Conservation (phyloP, 192 early-diverging fungal species). For the Gonapodya prolifera region DNA sequence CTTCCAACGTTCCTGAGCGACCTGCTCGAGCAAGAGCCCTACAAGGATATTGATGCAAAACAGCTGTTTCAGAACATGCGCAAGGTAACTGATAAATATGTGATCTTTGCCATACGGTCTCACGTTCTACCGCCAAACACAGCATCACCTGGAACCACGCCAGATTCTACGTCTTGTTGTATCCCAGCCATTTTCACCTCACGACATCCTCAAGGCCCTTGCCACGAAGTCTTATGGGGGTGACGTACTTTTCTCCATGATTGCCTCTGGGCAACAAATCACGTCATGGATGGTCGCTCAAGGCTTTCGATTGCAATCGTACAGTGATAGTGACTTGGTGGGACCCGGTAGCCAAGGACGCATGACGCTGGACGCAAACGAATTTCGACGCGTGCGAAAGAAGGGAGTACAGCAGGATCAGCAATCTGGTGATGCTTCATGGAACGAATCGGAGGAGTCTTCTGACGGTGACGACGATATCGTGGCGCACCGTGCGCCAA, state of each 20-base stretch:
- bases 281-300: slow-evolving; percentile 19
- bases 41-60: slow-evolving; percentile 18
- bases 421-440: neutral
- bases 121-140: neutral
- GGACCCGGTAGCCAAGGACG: neutral
- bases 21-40: slow-evolving; percentile 21
- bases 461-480: slow-evolving; percentile 13
- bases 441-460: neutral
- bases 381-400: slow-evolving; percentile 3
- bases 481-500: slow-evolving; percentile 4
- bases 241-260: slow-evolving; percentile 15
- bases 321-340: slow-evolving; percentile 6
- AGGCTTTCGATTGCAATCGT: slow-evolving; percentile 14
- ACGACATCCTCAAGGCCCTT: slow-evolving; percentile 32
- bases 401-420: slow-evolving; percentile 12
- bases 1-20: slow-evolving; percentile 27
- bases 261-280: slow-evolving; percentile 19
- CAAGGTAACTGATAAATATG: slow-evolving; percentile 17
- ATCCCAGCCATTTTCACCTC: slow-evolving; percentile 28
- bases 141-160: slow-evolving; percentile 21
- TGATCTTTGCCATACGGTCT: neutral
- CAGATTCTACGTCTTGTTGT: slow-evolving; percentile 30
- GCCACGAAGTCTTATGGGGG: slow-evolving; percentile 11
- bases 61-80: slow-evolving; percentile 30
- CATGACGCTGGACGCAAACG: slow-evolving; percentile 10